These are phyloP conservation scores for Fusarium cicatricum DNA, from an alignment of 2,329 filamentous ascomycete species.

Conservation along the genomic window DNA sequence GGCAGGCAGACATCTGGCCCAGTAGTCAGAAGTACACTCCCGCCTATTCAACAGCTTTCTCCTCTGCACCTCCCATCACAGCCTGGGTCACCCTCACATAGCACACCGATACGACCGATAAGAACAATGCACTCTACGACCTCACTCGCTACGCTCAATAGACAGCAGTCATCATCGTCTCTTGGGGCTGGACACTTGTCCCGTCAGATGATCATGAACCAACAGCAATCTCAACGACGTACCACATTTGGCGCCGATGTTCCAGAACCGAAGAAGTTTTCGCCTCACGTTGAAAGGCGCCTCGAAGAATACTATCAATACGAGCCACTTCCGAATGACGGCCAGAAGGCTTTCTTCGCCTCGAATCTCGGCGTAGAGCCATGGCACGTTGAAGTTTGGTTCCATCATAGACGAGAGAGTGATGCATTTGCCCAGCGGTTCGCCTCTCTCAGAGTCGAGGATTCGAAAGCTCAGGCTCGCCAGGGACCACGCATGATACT, in stretches of 20 bases:
- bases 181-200: constrained; percentile 43
- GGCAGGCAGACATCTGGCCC: constrained; percentile 22
- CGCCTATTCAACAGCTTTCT: constrained; percentile 34
- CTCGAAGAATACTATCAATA: constrained; percentile 62
- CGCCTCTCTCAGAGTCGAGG: constrained; percentile 54
- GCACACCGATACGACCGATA: constrained; percentile 23
- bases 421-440: constrained; percentile 56
- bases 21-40: constrained; percentile 12
- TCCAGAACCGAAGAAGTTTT: constrained; percentile 55
- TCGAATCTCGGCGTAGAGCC: constrained; percentile 63
- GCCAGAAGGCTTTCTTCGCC: constrained; percentile 61
- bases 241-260: constrained; percentile 51
- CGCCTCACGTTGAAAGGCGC: constrained; percentile 58
- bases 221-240: constrained; percentile 52
- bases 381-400: constrained; percentile 63
- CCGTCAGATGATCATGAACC: constrained; percentile 55
- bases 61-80: constrained; percentile 26
- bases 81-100: constrained; percentile 35
- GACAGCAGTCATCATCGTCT: constrained; percentile 34
- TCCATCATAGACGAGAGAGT: constrained; percentile 60
- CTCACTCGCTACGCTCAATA: constrained; percentile 36
- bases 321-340: constrained; percentile 57
- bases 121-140: constrained; percentile 36
- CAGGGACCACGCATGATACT: constrained; percentile 58
- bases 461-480: constrained; percentile 43